phyloP scores from a whole-genome alignment of 371 early-diverging fungal genomes.

The Mycotypha africana region DNA sequence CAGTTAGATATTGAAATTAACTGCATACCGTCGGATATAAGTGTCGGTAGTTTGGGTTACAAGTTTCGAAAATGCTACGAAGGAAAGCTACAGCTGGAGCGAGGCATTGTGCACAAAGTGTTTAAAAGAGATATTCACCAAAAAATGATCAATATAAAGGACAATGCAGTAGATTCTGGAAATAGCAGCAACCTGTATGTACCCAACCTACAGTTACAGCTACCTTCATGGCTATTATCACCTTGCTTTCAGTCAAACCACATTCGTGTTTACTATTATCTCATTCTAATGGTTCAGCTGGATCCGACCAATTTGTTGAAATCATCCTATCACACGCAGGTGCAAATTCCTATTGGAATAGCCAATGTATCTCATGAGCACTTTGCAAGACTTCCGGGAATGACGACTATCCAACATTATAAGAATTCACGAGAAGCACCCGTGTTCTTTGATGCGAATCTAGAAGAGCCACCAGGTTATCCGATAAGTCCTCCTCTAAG shows the following conservation, averaged over 20 bases:
- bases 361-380: conserved; percentile 13
- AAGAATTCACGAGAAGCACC: conserved; percentile 10
- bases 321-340: neutral
- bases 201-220: neutral
- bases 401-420: conserved; percentile 10
- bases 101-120: neutral
- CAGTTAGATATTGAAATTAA: conserved; percentile 1
- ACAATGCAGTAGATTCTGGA: no score
- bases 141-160: neutral
- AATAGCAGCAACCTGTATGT: no score
- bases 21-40: conserved; percentile 1
- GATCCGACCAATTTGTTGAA: neutral
- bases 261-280: conserved; percentile 12
- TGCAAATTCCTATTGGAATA: conserved; percentile 10
- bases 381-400: conserved; percentile 5
- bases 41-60: neutral
- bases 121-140: conserved; percentile 6
- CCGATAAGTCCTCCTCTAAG: no score
- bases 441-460: conserved; percentile 8
- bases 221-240: conserved; percentile 12
- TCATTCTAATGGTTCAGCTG: conserved; percentile 4
- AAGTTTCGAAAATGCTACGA: conserved; percentile 10
- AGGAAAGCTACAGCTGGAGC: conserved; percentile 6
- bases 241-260: conserved; percentile 16
- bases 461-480: conserved; percentile 7